These are phyloP conservation scores for Forsythia viridissima DNA, from an alignment of 257 asterid species.

Conservation along the genomic window DNA sequence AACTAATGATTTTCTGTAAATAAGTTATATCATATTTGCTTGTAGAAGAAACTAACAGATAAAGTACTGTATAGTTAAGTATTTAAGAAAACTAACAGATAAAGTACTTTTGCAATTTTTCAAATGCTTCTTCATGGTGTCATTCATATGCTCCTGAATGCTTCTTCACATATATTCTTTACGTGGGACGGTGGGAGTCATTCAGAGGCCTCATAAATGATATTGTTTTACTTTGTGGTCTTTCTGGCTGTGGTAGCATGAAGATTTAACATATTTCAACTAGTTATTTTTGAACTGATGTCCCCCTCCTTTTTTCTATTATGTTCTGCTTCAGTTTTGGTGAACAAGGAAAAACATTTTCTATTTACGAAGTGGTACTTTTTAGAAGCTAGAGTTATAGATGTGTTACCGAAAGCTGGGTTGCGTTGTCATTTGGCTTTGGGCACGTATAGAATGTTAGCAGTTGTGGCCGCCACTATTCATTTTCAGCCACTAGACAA, in stretches of 20 bases:
- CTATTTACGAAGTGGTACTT: no score
- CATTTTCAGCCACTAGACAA: not conserved
- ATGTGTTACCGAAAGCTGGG: not conserved
- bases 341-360: no score
- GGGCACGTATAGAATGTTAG: not conserved
- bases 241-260: no score
- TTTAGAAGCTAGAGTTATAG: not conserved
- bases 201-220: no score
- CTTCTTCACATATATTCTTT: not conserved
- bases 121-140: not conserved
- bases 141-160: not conserved
- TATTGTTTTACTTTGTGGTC: no score
- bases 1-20: conserved; percentile 14
- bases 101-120: not conserved
- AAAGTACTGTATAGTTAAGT: not conserved
- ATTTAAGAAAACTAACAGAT: not conserved
- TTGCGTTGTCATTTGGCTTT: not conserved
- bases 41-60: not conserved
- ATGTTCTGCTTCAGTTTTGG: no score
- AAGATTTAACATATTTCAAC: no score
- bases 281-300: no score
- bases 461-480: not conserved
- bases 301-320: no score
- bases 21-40: not conserved
- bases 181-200: not conserved